Evolutionary conservation across 352 stramenopile species (phyloP), one percentile per base, ranked within the genome.

Genomic region (Phytophthora uliginosa): DNA sequence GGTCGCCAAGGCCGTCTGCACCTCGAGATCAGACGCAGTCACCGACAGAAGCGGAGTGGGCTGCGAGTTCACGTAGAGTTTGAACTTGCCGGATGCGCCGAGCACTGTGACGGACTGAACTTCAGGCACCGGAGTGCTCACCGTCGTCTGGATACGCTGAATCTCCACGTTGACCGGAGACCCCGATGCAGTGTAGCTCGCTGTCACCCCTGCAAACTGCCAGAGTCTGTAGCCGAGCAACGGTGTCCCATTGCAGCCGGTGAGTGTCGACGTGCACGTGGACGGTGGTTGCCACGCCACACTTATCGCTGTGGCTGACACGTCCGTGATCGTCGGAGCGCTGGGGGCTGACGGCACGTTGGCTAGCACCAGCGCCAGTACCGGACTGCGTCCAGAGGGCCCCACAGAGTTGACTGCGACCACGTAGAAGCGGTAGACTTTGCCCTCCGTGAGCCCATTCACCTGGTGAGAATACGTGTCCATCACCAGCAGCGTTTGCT

Each of bases 181-280:
- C 3, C 88, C 89, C 22, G 93, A 97, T 22, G 84, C 82, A n/a
- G 90, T 88, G 57, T 90, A 92, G 17, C 82, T 84, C 8, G 85
- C 81, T 24, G 86, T 88, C 24, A 95, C 88, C 0, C 89, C 89
- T 24, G 83, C 67, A 63, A 98, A 99, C 63, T 97, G 81, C 86
- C 98, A 99, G 13, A 99, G 53, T 51, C 94, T 95, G 84, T 98
- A 99, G 0, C 95, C 96, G 7, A 97, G 93, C 17, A 95, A 47
- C 3, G 91, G 87, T 0, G 88, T 89, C 0, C 90, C 90, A 63
- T 89, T 95, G 63, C 89, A 96, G 0, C 85, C 85, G 24, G 89
- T 92, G 8, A 92, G 70, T 13, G 83, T 93, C 17, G 85, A 91
- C 5, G 86, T 95, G 50, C 89, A 96, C 10, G 78, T 71, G 4